These are phyloP conservation scores for Retiboletus fuscus DNA, from an alignment of 1,284 basidiomycete species.

Conservation along the genomic window DNA sequence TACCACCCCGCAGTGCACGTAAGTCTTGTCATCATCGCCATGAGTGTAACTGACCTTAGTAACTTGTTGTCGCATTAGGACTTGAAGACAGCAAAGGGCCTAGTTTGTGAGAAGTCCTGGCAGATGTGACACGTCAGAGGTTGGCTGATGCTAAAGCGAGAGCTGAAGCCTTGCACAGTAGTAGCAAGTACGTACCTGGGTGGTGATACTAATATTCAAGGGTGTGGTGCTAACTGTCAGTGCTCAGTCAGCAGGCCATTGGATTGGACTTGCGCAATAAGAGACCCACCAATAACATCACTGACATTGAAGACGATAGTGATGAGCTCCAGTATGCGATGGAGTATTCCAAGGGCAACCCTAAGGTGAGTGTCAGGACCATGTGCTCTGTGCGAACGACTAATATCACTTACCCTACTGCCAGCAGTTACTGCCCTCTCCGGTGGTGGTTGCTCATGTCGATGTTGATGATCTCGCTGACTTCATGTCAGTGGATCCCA, in stretches of 20 bases:
- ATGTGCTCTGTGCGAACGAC: no score
- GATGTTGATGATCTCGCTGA: background rate
- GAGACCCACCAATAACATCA: no score
- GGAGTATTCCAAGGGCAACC: no score
- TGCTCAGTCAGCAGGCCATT: no score
- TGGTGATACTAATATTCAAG: no score
- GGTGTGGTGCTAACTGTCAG: background rate
- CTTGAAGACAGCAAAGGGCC: background rate
- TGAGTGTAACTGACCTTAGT: background rate
- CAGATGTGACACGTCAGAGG: background rate
- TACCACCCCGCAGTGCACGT: background rate
- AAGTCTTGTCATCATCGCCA: background rate
- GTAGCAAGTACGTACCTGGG: background rate
- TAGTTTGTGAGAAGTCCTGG: background rate
- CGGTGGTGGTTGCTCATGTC: no score
- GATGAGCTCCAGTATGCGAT: no score
- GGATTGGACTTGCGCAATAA: no score
- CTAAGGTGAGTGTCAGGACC: no score
- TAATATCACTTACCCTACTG: background rate
- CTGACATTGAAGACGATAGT: no score
- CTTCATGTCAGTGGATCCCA: background rate
- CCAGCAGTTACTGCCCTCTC: background rate
- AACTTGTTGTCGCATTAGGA: background rate
- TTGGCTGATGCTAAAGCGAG: background rate
- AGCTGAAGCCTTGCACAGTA: background rate